Base-by-base conservation (phyloP, 768 basidiomycete species). In the Scleroderma citrinum region DNA sequence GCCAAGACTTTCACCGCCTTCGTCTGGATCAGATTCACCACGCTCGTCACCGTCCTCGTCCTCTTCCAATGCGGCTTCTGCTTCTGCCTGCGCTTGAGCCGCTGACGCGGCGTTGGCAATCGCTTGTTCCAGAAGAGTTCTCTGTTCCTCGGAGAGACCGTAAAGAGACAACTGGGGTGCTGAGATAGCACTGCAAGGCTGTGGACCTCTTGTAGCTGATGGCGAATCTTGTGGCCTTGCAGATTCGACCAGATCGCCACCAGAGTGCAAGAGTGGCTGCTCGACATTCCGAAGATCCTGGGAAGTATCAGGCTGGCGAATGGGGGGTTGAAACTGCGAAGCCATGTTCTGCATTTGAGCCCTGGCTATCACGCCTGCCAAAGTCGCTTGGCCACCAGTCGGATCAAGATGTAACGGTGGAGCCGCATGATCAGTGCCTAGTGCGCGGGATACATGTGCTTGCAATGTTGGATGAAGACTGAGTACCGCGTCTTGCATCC, bases 61-160 rank as follows among this genome's bases (percentile, higher is more conserved):
- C 51, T 84, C 80, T 57, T 86, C 86, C 46, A 84, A 60, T 0
- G 83, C 83, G 3, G 85, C 85, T 55, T 88, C 85, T 0, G 85
- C 87, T 54, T 88, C 86, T 0, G 86, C 86, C 57, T 86, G 85
- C 17, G 84, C 82, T 55, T 86, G 85, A 1, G 86, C 86, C 29
- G 83, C 83, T 31, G 77, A 77, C 10, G 87, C 82, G 1, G 86
- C 86, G 56, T 75, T 84, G 23, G 83, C 81, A 43, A 89, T 87
- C 0, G 86, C 86, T 52, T 81, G 76, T 60, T 87, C 84, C 14
- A 89, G 69, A 53, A 84, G 63, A 50, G 73, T 76, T 4, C 83
- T 75, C 63, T 88, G 87, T 54, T 87, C 85, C 43, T 82, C 82
- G 1, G 85, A 86, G 36, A 88, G 70, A 29, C 85, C 85, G 46